A percentile compares a stretch with the other conserved stretches of the same genome.
phyloP scores from a whole-genome alignment of 2,329 filamentous ascomycete genomes.

The Apiospora pterosperma region DNA sequence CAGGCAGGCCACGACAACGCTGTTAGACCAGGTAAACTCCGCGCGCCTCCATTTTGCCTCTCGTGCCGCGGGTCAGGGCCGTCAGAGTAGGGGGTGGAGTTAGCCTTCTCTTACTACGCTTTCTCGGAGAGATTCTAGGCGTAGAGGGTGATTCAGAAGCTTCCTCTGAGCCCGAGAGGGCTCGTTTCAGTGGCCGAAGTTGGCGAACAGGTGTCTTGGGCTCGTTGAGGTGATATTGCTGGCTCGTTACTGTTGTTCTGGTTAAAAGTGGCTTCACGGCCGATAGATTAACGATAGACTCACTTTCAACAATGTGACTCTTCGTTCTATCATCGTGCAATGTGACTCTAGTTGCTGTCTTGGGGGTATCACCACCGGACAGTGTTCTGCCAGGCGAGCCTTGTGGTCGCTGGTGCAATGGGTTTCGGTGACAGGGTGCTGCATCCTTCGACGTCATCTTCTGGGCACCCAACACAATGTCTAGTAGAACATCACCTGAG shows the following conservation, averaged over 20 bases:
- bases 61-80: background rate
- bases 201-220: background rate
- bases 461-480: background rate
- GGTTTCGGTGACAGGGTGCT: background rate
- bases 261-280: background rate
- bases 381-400: background rate
- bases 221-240: background rate
- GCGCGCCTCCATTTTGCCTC: background rate
- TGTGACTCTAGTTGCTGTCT: background rate
- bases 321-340: background rate
- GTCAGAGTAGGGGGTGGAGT: background rate
- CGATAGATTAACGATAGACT: background rate
- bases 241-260: background rate
- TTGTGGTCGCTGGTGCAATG: background rate
- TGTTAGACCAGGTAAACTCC: background rate
- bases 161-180: background rate
- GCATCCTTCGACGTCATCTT: background rate
- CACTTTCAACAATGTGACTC: background rate
- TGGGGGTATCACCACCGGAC: background rate
- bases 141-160: background rate
- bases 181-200: background rate
- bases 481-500: background rate
- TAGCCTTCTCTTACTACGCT: background rate
- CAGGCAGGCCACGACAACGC: background rate
- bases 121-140: background rate